Evolutionary conservation across 2,329 filamentous ascomycete genomes (phyloP).

Genomic region (Phialocephala sp.): DNA sequence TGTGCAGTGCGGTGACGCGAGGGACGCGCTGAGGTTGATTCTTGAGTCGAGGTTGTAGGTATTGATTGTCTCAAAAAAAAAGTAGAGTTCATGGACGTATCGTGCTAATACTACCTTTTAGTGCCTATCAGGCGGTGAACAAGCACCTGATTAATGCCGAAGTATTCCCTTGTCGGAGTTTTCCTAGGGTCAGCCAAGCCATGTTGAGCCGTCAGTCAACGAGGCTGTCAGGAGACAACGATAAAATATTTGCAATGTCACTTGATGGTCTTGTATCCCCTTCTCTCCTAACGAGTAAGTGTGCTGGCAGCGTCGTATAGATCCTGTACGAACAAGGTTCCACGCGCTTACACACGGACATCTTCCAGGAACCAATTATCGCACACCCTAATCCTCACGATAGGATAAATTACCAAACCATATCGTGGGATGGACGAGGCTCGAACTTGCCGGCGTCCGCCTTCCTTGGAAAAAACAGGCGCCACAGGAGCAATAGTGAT

Average conservation of each 20-base stretch:
- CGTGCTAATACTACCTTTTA: background rate
- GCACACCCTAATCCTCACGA: background rate
- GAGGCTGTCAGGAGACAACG: conserved; percentile 16
- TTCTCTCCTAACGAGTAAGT: background rate
- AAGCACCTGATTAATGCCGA: conserved; percentile 4
- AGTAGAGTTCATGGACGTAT: background rate
- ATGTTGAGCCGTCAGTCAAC: background rate
- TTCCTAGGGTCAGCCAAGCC: background rate
- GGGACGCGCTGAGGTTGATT: background rate
- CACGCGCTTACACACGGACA: conserved; percentile 17
- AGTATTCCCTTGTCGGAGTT: background rate
- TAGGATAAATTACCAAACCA: conserved; percentile 7
- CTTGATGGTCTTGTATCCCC: conserved; percentile 17
- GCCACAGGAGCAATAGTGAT: background rate
- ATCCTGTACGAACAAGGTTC: conserved; percentile 9
- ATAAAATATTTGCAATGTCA: conserved; percentile 12
- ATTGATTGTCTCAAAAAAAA: conserved; percentile 1
- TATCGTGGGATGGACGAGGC: background rate
- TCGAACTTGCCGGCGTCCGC: background rate
- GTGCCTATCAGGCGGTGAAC: conserved; percentile 16
- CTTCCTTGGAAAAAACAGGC: background rate
- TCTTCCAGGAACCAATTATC: conserved; percentile 5
- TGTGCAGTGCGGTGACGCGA: background rate
- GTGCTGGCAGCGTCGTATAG: background rate
- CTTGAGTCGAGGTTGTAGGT: background rate